These are phyloP conservation scores for Oldenlandia corymbosa DNA, from an alignment of 257 asterid species.

Conservation along the genomic window DNA sequence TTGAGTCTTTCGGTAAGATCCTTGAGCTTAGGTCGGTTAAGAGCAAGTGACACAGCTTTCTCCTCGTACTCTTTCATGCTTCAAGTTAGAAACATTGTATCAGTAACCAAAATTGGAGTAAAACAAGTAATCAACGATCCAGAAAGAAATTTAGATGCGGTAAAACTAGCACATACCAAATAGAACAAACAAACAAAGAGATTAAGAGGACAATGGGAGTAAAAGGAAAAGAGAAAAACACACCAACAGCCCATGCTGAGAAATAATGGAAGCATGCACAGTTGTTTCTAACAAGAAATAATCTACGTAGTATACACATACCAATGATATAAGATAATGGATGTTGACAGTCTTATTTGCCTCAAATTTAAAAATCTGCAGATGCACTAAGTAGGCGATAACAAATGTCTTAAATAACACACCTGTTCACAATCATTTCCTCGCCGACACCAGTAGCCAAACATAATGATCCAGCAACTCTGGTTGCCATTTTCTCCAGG, in stretches of 20 bases:
- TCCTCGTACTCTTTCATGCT: slow-evolving; percentile 97
- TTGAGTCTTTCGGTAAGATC: slow-evolving; percentile 76
- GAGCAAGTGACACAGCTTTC: slow-evolving; percentile 77
- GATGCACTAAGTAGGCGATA: no score
- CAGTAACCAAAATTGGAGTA: no score
- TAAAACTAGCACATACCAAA: not conserved
- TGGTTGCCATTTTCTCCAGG: slow-evolving; percentile 98
- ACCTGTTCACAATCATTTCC: slow-evolving; percentile 94
- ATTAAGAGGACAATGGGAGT: no score
- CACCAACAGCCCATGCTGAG: no score
- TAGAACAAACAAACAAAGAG: no score
- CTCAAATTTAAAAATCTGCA: no score
- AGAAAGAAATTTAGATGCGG: not conserved
- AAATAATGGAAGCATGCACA: not conserved
- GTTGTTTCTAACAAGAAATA: not conserved
- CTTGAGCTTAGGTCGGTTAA: slow-evolving; percentile 68
- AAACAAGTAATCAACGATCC: not conserved
- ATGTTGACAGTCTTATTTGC: no score
- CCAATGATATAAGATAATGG: no score
- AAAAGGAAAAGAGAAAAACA: not conserved
- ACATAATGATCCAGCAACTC: slow-evolving; percentile 98
- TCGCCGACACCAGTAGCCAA: slow-evolving; percentile 97
- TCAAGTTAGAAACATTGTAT: slow-evolving; percentile 10
- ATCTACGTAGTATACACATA: no score
- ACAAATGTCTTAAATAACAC: slow-evolving; percentile 15